These are phyloP conservation scores for Coniochaeta sp. DNA, from an alignment of 2,329 filamentous ascomycete genomes.

Conservation along the genomic window DNA sequence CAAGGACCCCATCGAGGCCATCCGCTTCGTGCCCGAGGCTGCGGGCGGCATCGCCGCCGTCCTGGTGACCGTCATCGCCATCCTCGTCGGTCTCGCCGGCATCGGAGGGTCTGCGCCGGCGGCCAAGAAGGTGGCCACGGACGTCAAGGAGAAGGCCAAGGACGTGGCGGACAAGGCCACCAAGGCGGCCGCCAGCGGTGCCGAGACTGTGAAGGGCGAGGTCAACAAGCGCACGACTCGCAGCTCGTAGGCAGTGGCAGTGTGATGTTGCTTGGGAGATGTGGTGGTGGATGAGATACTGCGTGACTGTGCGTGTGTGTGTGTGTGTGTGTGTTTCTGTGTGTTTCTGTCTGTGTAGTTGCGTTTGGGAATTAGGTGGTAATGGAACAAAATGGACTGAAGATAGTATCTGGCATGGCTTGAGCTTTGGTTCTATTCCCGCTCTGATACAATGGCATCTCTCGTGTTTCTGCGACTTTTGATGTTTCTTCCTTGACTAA, in stretches of 20 bases:
- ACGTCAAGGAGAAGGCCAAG: slow-evolving; percentile 63
- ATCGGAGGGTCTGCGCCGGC: slow-evolving; percentile 58
- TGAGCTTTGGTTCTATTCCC: background rate
- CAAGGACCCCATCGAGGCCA: slow-evolving; percentile 73
- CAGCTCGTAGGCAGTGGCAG: slow-evolving; percentile 28
- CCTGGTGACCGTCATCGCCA: slow-evolving; percentile 59
- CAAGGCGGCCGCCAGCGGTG: slow-evolving; percentile 51
- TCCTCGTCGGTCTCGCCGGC: slow-evolving; percentile 61
- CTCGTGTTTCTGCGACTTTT: background rate
- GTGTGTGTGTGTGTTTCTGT: too few relatives aligned
- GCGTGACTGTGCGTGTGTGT: background rate
- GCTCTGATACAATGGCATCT: slow-evolving; percentile 1
- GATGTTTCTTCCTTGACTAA: background rate
- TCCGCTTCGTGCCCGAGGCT: slow-evolving; percentile 88
- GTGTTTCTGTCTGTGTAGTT: too few relatives aligned
- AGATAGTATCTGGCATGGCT: slow-evolving; percentile 5
- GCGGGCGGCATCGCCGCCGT: slow-evolving; percentile 71
- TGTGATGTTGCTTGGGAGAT: background rate
- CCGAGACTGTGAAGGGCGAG: slow-evolving; percentile 72
- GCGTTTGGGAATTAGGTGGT: slow-evolving; percentile 4
- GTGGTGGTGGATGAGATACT: background rate
- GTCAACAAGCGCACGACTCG: slow-evolving; percentile 47
- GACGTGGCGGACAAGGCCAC: slow-evolving; percentile 69
- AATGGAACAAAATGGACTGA: slow-evolving; percentile 7
- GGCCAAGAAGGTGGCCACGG: slow-evolving; percentile 62